Base-by-base conservation (phyloP, 2,329 filamentous ascomycete genomes). In the Trichoderma sp. region DNA sequence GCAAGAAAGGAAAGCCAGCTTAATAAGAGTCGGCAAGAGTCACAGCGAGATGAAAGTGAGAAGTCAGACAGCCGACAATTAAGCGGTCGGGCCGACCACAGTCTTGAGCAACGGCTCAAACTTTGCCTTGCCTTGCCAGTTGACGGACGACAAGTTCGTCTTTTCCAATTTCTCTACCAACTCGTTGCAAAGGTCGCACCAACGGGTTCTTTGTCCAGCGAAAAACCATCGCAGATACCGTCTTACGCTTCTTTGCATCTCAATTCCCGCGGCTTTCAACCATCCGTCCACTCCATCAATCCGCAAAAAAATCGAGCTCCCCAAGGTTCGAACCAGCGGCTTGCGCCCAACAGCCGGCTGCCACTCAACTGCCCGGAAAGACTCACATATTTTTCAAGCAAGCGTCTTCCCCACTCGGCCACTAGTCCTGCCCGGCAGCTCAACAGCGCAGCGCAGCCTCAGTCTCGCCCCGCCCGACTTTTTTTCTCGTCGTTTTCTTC, bases 351-450 rank as follows among this genome's bases (percentile, higher is more conserved):
- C 17, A 21, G 48, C 19, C 34, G 58, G 55, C 56, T 54, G 55
- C 28, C 50, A 48, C 21, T 47, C 19, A 54, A 39, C n/a, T 55
- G 39, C 34, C 34, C 21, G n/a, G 51, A 55, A 14, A 26, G 51
- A 47, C 17, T 14, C 50, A 15, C 50, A 24, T 6, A 34, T 39
- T 51, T 50, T 44, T 50, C 28, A 59, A 12, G 10, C 34, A 24
- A 63, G 58, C 50, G 43, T 45, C 54, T 63, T 66, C 64, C 64
- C 64, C 64, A 63, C 64, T 66, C 64, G 64, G 50, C 64, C 64
- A 66, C 50, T 52, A 52, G 28, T 34, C 50, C 28, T 28, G 50
- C 30, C 52, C n/a, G 28, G 47, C 45, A 45, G 43, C 45, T 51
- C 47, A 26, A 30, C 34, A n/a, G 41, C 12, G 21, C 21, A 24